Conservation (phyloP, 768 basidiomycete genomes). For the Mycena galopus region DNA sequence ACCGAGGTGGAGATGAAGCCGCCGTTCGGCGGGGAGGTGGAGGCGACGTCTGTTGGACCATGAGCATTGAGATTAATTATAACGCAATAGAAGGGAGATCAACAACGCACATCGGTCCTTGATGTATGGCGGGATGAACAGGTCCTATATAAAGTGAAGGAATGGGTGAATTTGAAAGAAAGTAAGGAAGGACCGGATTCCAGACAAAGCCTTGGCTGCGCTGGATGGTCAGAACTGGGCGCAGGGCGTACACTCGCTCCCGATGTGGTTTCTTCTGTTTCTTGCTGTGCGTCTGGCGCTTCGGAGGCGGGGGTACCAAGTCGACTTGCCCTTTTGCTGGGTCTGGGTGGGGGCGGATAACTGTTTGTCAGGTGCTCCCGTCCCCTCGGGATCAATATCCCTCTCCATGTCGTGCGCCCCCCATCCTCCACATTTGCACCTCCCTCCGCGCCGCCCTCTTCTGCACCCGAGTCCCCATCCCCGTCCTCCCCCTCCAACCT, state of each 20-base stretch:
- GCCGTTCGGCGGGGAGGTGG: no score
- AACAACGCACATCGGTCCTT: no score
- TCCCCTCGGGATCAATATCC: slow-evolving; percentile 58
- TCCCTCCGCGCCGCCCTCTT: slow-evolving; percentile 38
- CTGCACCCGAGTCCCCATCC: no score
- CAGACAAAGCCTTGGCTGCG: slow-evolving; percentile 91
- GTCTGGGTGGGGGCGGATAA: slow-evolving; percentile 37
- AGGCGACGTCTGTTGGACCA: no score
- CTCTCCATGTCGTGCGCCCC: slow-evolving; percentile 68
- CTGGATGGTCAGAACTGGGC: slow-evolving; percentile 90
- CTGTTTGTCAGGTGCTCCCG: slow-evolving; percentile 42
- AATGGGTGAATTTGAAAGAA: slow-evolving; percentile 73
- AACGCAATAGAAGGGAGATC: no score
- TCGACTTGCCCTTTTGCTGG: slow-evolving; percentile 79
- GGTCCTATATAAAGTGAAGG: slow-evolving; percentile 77
- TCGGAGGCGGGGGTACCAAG: slow-evolving; percentile 64
- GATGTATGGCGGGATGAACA: no score
- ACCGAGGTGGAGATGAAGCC: no score
- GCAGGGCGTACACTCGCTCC: slow-evolving; percentile 68
- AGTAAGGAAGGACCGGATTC: slow-evolving; percentile 76
- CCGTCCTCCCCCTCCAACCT: no score
- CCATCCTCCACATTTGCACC: slow-evolving; percentile 47
- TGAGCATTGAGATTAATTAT: no score
- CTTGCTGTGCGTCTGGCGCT: slow-evolving; percentile 65
- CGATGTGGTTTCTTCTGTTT: slow-evolving; percentile 57